These are phyloP conservation scores for Podila epicladia DNA, from an alignment of 192 early-diverging fungal genomes.

Conservation along the genomic window DNA sequence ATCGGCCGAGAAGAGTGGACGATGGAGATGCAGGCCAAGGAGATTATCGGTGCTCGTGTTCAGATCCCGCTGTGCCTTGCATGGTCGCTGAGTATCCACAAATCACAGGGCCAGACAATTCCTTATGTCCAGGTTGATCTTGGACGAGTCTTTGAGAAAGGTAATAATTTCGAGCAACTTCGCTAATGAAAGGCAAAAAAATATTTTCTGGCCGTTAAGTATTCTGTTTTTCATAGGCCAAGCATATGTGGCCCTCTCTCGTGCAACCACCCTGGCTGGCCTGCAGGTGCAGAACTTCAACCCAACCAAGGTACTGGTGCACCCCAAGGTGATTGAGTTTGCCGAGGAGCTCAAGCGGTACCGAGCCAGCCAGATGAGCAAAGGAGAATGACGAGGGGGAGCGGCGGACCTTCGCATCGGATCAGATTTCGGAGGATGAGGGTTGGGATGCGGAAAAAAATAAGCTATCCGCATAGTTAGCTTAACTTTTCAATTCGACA, in stretches of 20 bases:
- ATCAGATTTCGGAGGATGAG: no score
- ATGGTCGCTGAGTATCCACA: conserved; percentile 90
- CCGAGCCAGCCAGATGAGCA: background rate
- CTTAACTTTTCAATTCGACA: no score
- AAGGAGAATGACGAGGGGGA: no score
- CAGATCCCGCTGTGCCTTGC: conserved; percentile 81
- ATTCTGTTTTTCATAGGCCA: conserved; percentile 52
- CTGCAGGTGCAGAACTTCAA: conserved; percentile 77
- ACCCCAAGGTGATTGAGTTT: conserved; percentile 74
- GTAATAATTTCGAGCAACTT: conserved; percentile 9
- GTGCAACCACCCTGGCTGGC: conserved; percentile 72
- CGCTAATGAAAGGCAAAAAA: no score
- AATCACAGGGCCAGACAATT: conserved; percentile 88
- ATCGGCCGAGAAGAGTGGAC: conserved; percentile 36
- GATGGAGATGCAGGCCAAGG: conserved; percentile 17
- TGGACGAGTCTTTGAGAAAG: conserved; percentile 81
- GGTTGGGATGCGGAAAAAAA: no score
- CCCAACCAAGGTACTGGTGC: conserved; percentile 71
- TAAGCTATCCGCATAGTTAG: no score
- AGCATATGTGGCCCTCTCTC: conserved; percentile 85
- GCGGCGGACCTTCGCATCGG: no score
- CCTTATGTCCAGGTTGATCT: conserved; percentile 82
- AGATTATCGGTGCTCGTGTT: conserved; percentile 5
- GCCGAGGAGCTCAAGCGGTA: conserved; percentile 44
- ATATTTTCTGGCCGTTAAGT: no score